Evolutionary conservation across 768 basidiomycete species (phyloP).

Genomic region (Kwoniella dejecticola): DNA sequence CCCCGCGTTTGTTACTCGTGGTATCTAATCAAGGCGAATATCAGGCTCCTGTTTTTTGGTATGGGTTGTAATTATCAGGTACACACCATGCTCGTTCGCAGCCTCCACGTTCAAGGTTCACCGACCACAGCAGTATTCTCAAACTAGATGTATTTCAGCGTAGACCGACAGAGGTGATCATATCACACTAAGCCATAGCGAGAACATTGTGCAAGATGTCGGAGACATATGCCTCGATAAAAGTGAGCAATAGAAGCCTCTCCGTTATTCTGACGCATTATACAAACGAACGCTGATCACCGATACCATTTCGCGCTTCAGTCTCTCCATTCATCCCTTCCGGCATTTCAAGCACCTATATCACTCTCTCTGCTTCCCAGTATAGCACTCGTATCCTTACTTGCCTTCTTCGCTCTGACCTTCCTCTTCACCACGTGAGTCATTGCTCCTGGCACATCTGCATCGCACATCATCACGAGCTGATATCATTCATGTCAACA

Average conservation of each 20-base stretch:
- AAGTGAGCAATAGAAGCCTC: no score
- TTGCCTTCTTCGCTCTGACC: constrained; percentile 75
- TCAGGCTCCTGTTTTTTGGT: neutral
- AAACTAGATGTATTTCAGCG: no score
- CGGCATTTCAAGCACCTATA: constrained; percentile 71
- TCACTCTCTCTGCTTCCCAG: constrained; percentile 70
- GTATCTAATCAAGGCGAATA: no score
- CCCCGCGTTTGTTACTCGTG: no score
- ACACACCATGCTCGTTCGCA: neutral
- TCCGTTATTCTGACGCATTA: neutral
- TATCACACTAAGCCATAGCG: neutral
- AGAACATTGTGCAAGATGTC: constrained; percentile 8
- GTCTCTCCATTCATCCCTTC: constrained; percentile 68
- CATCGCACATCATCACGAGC: constrained; percentile 15
- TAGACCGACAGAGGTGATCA: neutral
- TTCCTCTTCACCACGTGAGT: constrained; percentile 81
- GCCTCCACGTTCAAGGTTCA: constrained; percentile 7
- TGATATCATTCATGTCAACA: neutral
- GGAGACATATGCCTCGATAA: constrained; percentile 32
- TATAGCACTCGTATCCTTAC: constrained; percentile 72
- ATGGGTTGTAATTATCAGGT: neutral
- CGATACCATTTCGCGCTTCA: constrained; percentile 30
- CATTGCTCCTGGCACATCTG: constrained; percentile 54
- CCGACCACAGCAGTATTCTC: neutral
- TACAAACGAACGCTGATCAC: neutral